Conservation (phyloP, 805 yeast species). For the Kodamaea fukazawae region DNA sequence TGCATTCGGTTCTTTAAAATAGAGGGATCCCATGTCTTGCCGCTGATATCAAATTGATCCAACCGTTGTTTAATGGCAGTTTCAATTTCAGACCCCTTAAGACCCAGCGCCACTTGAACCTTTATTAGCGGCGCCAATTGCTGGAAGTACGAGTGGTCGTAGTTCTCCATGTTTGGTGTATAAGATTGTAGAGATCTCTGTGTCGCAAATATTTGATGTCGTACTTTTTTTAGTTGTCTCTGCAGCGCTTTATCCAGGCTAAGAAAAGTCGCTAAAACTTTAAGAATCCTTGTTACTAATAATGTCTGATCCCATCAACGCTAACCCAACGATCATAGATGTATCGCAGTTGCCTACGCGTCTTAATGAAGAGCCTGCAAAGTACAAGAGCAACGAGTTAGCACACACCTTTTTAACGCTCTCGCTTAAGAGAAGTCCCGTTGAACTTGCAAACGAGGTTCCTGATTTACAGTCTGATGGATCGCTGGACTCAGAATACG, state of each 20-base stretch:
- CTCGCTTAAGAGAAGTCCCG: slow-evolving; percentile 19
- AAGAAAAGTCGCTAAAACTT: no score
- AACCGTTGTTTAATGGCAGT: slow-evolving; percentile 11
- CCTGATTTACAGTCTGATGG: slow-evolving; percentile 28
- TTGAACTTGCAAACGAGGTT: slow-evolving; percentile 11
- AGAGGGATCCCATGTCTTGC: slow-evolving; percentile 36
- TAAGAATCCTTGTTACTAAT: no score
- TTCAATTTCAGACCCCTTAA: slow-evolving; percentile 12
- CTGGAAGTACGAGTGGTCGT: slow-evolving; percentile 24
- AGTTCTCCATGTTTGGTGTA: slow-evolving; percentile 31
- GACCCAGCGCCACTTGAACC: slow-evolving; percentile 13
- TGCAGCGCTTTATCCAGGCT: no score
- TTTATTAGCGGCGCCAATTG: slow-evolving; percentile 37
- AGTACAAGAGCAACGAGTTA: slow-evolving; percentile 17
- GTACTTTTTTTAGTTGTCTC: not conserved
- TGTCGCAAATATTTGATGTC: no score
- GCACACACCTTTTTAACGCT: slow-evolving; percentile 32
- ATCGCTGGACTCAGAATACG: slow-evolving; percentile 14
- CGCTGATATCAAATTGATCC: slow-evolving; percentile 17
- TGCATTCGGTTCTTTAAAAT: slow-evolving; percentile 36
- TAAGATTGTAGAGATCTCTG: no score
- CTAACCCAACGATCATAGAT: slow-evolving; percentile 85
- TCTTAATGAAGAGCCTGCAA: slow-evolving; percentile 16
- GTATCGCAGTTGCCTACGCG: slow-evolving; percentile 75
- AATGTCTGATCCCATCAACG: slow-evolving; percentile 85